Base-by-base conservation (phyloP, 441 rosid species). In the Syzygium syzygioides region DNA sequence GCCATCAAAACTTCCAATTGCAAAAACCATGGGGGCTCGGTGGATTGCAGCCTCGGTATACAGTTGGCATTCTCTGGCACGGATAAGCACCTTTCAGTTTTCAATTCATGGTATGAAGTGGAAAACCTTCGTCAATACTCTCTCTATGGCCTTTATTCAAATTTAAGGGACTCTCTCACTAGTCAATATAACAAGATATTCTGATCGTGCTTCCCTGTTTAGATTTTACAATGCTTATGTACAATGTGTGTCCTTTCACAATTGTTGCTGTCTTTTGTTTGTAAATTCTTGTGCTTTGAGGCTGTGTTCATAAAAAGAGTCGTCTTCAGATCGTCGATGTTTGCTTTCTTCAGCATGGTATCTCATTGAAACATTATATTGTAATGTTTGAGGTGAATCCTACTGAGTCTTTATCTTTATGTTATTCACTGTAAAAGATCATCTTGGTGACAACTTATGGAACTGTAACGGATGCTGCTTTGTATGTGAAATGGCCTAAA, bases 31-130 rank as follows among this genome's bases (percentile, higher is more conserved):
- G 96, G 96, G 89, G 98, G 98, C 4, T 84, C 87, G 50, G 99
- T 94, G 14, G 99, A 98, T 91, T 98, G 99, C 92, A 98, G 98
- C 91, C 92, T 98, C 17, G 99, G 99, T 90, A 96, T 98, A 88
- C 99, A 98, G 30, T 87, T 98, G 89, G 98, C 99, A 71, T 97
- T 98, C 91, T 97, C 99, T 6, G 99, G 99, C 87, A 98, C 99
- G 3, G 99, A 98, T 90, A 97, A 98, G 93, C 99, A 98, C 88
- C 91, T 94, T 88, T 90, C 96, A 10, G 95, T 91, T 18, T 93
- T 98, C 91, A 98, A 98, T 90, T 95, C 99, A 5, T 98, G 99
- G 99, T 98, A 98, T 53, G 99, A 98, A 88, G 98, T 98, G 37
- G 96, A 94, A 66, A 98, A 97, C 86, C 95, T 98, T 85, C 92